phyloP scores from a whole-genome alignment of 768 basidiomycete species.

The Pulveroboletus sp. region DNA sequence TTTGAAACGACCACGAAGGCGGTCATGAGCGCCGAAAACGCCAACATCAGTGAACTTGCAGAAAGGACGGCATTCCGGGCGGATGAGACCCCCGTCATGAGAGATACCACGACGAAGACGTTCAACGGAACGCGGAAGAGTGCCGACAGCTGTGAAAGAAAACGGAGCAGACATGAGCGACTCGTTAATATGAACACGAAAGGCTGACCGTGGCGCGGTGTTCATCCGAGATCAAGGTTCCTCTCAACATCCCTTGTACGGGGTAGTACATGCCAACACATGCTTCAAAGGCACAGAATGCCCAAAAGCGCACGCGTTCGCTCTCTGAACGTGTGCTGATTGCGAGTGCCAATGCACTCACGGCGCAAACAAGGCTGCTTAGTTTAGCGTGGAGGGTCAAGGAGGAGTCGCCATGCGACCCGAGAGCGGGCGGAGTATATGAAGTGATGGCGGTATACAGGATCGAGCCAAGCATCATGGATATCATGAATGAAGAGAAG shows the following conservation, averaged over 20 bases:
- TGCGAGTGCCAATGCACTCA: conserved; percentile 53
- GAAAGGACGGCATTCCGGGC: conserved; percentile 58
- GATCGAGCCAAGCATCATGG: conserved; percentile 77
- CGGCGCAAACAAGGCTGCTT: conserved; percentile 56
- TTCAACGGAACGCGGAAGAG: conserved; percentile 75
- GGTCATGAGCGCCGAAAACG: conserved; percentile 56
- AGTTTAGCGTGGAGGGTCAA: conserved; percentile 63
- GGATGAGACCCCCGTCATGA: conserved; percentile 63
- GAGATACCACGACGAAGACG: conserved; percentile 63
- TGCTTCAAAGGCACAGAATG: conserved; percentile 70
- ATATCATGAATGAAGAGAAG: conserved; percentile 76
- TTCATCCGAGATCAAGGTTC: conserved; percentile 62
- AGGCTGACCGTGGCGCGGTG: conserved; percentile 64
- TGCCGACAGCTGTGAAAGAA: conserved; percentile 47
- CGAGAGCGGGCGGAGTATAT: conserved; percentile 17
- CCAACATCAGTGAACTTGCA: conserved; percentile 53
- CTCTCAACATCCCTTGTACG: conserved; percentile 69
- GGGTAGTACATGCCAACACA: conserved; percentile 81
- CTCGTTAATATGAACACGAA: background rate
- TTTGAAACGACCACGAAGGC: conserved; percentile 42
- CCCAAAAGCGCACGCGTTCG: conserved; percentile 58
- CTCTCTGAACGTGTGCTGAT: conserved; percentile 39
- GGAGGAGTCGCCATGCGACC: conserved; percentile 32
- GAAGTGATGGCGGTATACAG: conserved; percentile 54
- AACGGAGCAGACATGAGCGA: background rate